Evolutionary conservation across 768 basidiomycete species (phyloP).

Genomic region (Chalciporus chontae): DNA sequence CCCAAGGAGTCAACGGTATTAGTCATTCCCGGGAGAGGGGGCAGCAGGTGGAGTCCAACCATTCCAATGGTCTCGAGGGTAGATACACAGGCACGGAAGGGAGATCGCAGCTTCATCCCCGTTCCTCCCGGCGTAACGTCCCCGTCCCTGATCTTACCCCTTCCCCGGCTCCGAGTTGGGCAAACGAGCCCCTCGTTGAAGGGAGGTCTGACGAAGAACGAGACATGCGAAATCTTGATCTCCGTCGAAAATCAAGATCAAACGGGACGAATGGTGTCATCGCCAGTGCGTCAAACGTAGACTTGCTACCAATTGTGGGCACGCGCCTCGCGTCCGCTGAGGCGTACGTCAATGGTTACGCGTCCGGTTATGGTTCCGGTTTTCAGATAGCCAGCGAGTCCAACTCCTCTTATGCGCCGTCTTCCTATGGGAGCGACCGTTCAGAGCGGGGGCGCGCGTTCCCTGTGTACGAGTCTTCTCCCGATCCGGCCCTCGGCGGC

Average conservation of each 20-base stretch:
- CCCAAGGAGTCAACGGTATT: slow-evolving; percentile 14
- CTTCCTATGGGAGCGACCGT: slow-evolving; percentile 17
- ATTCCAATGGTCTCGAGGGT: slow-evolving; percentile 1
- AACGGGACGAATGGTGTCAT: slow-evolving; percentile 10
- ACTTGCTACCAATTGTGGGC: slow-evolving; percentile 3
- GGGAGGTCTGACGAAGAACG: slow-evolving; percentile 30
- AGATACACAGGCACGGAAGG: slow-evolving; percentile 11
- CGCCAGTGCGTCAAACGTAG: not conserved
- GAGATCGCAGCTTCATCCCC: slow-evolving; percentile 31
- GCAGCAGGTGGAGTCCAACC: slow-evolving; percentile 10
- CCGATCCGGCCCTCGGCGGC: slow-evolving; percentile 21
- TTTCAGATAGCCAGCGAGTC: slow-evolving; percentile 22
- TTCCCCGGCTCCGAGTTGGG: slow-evolving; percentile 29
- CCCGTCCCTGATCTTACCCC: slow-evolving; percentile 5
- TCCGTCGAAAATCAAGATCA: slow-evolving; percentile 6
- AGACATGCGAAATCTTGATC: slow-evolving; percentile 6
- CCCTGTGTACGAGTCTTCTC: slow-evolving; percentile 27
- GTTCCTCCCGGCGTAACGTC: slow-evolving; percentile 33
- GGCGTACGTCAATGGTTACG: slow-evolving; percentile 36
- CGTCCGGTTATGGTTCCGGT: slow-evolving; percentile 32
- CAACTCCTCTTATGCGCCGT: slow-evolving; percentile 7
- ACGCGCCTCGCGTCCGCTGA: slow-evolving; percentile 32
- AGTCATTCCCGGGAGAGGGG: slow-evolving; percentile 13
- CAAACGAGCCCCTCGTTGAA: slow-evolving; percentile 27
- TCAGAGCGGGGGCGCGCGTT: slow-evolving; percentile 21